Evolutionary conservation across 495 filamentous ascomycete genomes (phyloP).

Genomic region (Penicillium cinerascens): DNA sequence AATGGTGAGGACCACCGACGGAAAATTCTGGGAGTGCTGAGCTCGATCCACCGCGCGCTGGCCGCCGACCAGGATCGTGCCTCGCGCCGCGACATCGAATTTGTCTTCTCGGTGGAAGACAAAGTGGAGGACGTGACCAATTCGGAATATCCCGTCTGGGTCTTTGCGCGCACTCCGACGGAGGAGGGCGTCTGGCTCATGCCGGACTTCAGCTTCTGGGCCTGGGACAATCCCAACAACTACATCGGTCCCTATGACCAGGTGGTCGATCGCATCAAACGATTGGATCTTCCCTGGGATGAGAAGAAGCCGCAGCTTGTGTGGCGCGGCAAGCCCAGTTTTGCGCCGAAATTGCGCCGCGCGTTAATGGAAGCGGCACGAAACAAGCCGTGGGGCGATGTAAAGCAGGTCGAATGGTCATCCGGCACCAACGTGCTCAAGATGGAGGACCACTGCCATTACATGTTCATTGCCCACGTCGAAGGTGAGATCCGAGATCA

Average conservation of each 20-base stretch:
- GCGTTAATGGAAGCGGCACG: slow-evolving; percentile 47
- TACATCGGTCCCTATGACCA: slow-evolving; percentile 56
- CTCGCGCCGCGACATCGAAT: slow-evolving; percentile 59
- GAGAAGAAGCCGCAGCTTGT: slow-evolving; percentile 55
- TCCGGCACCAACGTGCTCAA: slow-evolving; percentile 36
- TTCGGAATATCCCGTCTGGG: slow-evolving; percentile 51
- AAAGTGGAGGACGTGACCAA: slow-evolving; percentile 40
- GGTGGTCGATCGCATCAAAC: slow-evolving; percentile 48
- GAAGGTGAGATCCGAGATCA: slow-evolving; percentile 40
- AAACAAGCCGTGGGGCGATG: slow-evolving; percentile 54
- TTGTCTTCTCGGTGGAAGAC: slow-evolving; percentile 54
- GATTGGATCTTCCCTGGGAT: slow-evolving; percentile 42
- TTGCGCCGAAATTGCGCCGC: slow-evolving; percentile 44
- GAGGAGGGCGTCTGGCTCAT: slow-evolving; percentile 60
- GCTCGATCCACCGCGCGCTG: slow-evolving; percentile 47
- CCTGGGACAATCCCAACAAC: slow-evolving; percentile 59
- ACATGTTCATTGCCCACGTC: slow-evolving; percentile 56
- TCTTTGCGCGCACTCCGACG: slow-evolving; percentile 39
- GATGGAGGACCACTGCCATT: slow-evolving; percentile 57
- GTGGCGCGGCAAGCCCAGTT: slow-evolving; percentile 61
- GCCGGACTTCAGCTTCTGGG: slow-evolving; percentile 78
- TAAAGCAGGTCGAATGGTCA: slow-evolving; percentile 48
- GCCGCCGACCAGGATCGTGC: slow-evolving; percentile 38
- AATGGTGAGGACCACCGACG: slow-evolving; percentile 40
- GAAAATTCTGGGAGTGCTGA: slow-evolving; percentile 43